phyloP scores from a whole-genome alignment of 2,329 filamentous ascomycete species.

The Ophiostoma ips region DNA sequence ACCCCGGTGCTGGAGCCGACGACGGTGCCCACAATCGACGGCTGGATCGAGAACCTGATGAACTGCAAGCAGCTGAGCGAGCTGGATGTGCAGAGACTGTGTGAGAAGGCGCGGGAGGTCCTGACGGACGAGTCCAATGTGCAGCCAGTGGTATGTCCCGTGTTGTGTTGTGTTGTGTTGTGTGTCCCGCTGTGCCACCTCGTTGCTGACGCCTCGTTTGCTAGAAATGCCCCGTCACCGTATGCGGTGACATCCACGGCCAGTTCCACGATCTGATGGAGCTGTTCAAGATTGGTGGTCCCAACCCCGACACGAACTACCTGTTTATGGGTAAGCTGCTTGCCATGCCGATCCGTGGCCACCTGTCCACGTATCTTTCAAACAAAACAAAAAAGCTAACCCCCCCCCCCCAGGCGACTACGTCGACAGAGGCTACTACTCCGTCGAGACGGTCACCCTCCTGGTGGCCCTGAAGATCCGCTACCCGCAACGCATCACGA shows the following conservation, averaged over 20 bases:
- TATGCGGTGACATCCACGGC: constrained; percentile 97
- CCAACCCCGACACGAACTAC: constrained; percentile 97
- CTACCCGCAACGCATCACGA: constrained; percentile 95
- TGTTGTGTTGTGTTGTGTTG: background rate
- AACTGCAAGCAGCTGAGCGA: constrained; percentile 95
- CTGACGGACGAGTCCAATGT: constrained; percentile 97
- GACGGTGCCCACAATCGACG: constrained; percentile 83
- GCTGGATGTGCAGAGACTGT: constrained; percentile 86
- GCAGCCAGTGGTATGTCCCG: constrained; percentile 77
- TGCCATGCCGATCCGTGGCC: too few relatives aligned
- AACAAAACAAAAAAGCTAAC: too few relatives aligned
- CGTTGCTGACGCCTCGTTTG: background rate
- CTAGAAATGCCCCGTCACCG: constrained; percentile 95
- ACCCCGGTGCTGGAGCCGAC: constrained; percentile 59
- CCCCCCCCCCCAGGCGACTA: constrained; percentile 88
- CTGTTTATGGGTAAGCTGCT: constrained; percentile 82
- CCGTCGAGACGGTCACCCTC: constrained; percentile 92
- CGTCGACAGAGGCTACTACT: constrained; percentile 97
- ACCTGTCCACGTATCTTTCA: too few relatives aligned
- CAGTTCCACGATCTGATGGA: constrained; percentile 99
- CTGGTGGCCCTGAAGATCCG: constrained; percentile 95
- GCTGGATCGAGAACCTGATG: constrained; percentile 98
- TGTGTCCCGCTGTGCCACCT: background rate
- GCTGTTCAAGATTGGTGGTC: constrained; percentile 96
- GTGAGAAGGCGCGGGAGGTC: constrained; percentile 95